Base-by-base conservation (phyloP, 1,139 yeast species). In the Kodamaea alishanica region DNA sequence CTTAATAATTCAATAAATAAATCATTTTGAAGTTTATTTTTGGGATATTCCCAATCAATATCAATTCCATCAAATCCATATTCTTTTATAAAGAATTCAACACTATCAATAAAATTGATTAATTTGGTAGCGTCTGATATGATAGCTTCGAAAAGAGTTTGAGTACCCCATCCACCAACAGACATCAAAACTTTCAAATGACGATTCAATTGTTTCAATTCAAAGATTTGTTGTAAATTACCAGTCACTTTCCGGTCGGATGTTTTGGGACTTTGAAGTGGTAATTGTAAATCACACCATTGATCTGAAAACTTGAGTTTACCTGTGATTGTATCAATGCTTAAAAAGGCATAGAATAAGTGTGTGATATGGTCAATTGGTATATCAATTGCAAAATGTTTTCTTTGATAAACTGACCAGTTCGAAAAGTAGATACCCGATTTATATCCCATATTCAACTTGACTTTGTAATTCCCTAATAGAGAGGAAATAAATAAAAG, bases 11-110 rank as follows among this genome's bases (percentile, higher is more conserved):
- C 57, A 1, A 77, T 67, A 42, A 81, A 71, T 35, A 58, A 56
- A 1, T 49, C 40, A 1, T 79, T 78, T 44, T 86, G 82, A 1
- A 56, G 50, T 2, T 51, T 49, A 31, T 61, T 68, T 20, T 62
- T 56, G 0, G 97, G 96, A 49, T 83, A 90, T 58, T 92, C 98
- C 97, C 97, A 92, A 61, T 92, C 98, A 27, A 92, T 64, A 58
- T 92, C 98, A 36, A 92, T 67, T 0, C 98, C 97, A 57, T 92
- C 97, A 52, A 92, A 80, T 0, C 86, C 84, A 52, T 79, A 74
- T 37, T 69, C 62, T 3, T 60, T 47, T 52, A 87, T 67, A 26
- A 76, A 59, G 0, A 61, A 60, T 1, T 75, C 67, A 1, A 81
- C 66, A 2, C 83, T 67, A 1, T 53, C 42, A 3, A 80, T 76